Evolutionary conservation across 2,329 filamentous ascomycete species (phyloP).

Genomic region (Metarhizium album): DNA sequence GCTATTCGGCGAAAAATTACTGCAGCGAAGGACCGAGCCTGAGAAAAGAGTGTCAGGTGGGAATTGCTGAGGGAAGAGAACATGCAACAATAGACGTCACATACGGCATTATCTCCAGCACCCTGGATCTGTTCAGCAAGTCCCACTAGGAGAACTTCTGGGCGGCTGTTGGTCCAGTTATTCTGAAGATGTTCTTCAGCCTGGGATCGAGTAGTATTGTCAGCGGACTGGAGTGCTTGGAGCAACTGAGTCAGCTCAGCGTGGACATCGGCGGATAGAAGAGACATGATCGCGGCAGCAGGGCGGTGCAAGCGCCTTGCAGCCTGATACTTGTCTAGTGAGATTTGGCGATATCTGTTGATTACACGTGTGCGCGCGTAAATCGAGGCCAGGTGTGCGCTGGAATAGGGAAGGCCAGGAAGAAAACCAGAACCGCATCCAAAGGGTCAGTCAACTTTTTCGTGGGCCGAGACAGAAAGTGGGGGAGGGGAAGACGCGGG

Average conservation of each 20-base stretch:
- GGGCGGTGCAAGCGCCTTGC: constrained; percentile 13
- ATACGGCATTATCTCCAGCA: constrained; percentile 61
- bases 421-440: constrained; percentile 6
- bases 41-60: constrained; percentile 24
- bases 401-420: not conserved
- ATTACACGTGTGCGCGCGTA: not conserved
- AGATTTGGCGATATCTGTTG: constrained; percentile 1
- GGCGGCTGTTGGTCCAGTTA: constrained; percentile 75
- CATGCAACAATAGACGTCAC: constrained; percentile 7
- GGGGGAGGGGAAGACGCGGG: constrained; percentile 13
- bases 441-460: constrained; percentile 10
- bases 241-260: constrained; percentile 77
- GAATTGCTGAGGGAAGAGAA: not conserved
- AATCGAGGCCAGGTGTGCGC: not conserved
- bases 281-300: constrained; percentile 48
- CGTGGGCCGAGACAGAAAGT: constrained; percentile 13
- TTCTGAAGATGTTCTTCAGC: constrained; percentile 85
- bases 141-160: constrained; percentile 86
- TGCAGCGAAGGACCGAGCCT: constrained; percentile 79
- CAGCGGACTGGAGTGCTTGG: constrained; percentile 76
- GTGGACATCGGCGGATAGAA: constrained; percentile 76
- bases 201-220: constrained; percentile 75
- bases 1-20: constrained; percentile 92
- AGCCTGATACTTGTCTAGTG: constrained; percentile 8
- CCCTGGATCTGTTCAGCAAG: constrained; percentile 83